Base-by-base conservation (phyloP, 2,329 filamentous ascomycete species). In the Diaporthe capsici region DNA sequence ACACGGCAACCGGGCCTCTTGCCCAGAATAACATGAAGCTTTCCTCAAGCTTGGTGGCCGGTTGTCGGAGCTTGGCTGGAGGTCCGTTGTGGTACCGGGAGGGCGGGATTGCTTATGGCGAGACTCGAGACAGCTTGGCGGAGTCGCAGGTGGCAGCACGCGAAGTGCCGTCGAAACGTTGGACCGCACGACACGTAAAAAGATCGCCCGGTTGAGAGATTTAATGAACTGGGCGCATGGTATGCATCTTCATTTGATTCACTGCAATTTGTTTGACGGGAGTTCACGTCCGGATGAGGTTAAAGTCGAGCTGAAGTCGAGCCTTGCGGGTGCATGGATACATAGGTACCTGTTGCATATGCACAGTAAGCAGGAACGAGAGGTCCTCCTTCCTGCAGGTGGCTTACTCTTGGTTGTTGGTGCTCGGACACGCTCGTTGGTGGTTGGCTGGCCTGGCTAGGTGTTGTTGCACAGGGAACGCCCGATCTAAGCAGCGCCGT, bases 41-140 rank as follows among this genome's bases (percentile, higher is more conserved):
- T 68, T 28, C 22, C 65, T 8, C 65, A 42, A 68, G 65, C 65
- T 42, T 28, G 47, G 65, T 39, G 31, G 12, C 47, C 47, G 47
- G 65, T 53, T 6, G 47, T 53, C 65, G 65, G 65, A 42, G 47
- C 65, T 68, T 68, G 65, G 65, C 63, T 25, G 12, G 44, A 28
- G 31, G 63, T 25, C 22, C 9, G 31, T 13, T 53, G 47, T 68
- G 65, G 65, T 68, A 53, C 65, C 65, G 63, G 63, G 44, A 53
- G 44, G 44, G 63, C 63, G 44, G 63, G 63, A 68, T 51, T 68
- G 65, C 22, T 61, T 34, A 51, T 37, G 44, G 47, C 63, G 63
- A 68, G 63, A 53, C 65, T 39, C 47, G 65, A 68, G 65, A 68
- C 65, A 68, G 47, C 65, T 68, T 68, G 65, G 65, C 65, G 47